Evolutionary conservation across 2,329 filamentous ascomycete species (phyloP).

Genomic region (Pseudocercospora eumusae): DNA sequence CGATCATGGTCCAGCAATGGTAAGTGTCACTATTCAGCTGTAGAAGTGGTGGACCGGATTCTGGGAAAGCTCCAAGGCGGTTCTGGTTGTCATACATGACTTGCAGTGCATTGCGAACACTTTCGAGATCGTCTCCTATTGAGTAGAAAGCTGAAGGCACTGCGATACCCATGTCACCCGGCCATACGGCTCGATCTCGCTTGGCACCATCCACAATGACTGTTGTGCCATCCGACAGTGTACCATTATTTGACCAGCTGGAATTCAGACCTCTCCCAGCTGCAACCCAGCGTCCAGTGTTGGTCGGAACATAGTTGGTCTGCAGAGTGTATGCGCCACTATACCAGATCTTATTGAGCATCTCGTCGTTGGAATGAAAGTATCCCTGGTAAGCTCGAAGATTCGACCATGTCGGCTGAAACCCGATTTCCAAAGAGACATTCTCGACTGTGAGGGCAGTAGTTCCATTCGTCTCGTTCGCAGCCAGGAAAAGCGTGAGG

Average conservation of each 20-base stretch:
- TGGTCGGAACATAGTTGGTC: conserved; percentile 41
- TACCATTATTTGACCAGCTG: conserved; percentile 42
- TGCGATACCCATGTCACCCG: conserved; percentile 55
- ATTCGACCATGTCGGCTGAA: conserved; percentile 54
- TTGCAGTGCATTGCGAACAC: conserved; percentile 51
- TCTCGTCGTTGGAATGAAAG: conserved; percentile 41
- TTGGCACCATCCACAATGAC: conserved; percentile 46
- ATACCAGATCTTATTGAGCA: conserved; percentile 61
- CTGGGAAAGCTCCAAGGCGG: conserved; percentile 42
- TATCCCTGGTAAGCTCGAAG: conserved; percentile 44
- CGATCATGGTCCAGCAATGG: conserved; percentile 54
- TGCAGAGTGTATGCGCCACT: conserved; percentile 49
- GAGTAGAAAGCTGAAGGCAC: conserved; percentile 46
- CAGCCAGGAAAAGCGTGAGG: conserved; percentile 51
- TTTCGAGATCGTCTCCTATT: conserved; percentile 45
- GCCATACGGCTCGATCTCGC: conserved; percentile 45
- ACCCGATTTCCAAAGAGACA: conserved; percentile 49
- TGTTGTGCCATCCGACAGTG: conserved; percentile 38
- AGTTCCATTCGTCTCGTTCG: conserved; percentile 37
- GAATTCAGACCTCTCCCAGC: neutral
- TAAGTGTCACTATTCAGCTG: conserved; percentile 51
- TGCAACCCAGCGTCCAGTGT: conserved; percentile 39
- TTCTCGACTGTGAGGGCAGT: conserved; percentile 40
- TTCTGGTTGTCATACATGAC: conserved; percentile 50
- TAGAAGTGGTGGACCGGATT: conserved; percentile 45